Conservation (phyloP, 169 alveolate species). For the Plasmodium vivax region DNA sequence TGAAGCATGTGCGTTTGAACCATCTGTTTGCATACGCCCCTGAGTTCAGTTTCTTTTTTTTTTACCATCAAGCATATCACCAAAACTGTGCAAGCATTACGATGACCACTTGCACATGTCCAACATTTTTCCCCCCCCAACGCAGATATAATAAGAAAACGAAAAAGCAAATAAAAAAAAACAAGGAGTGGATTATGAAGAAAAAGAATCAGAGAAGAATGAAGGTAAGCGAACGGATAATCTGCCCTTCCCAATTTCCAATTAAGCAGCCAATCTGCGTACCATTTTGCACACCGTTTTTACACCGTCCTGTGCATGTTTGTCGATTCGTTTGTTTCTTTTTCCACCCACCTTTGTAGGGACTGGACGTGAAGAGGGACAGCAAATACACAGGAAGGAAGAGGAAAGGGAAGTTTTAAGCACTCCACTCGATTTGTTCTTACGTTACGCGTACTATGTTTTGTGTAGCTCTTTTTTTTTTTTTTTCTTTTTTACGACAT, state of each 20-base stretch:
- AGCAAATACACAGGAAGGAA: conserved; percentile 96
- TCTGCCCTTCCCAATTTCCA: background rate
- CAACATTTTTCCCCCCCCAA: background rate
- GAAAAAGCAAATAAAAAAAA: conserved; percentile 52
- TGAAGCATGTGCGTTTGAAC: background rate
- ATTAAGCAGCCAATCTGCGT: background rate
- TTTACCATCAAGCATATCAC: background rate
- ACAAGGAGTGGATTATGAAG: conserved; percentile 91
- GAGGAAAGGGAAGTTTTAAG: conserved; percentile 87
- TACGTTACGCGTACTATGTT: background rate
- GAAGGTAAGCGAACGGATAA: conserved; percentile 74
- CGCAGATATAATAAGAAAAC: conserved; percentile 76
- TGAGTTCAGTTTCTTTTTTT: background rate
- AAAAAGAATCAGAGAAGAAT: conserved; percentile 94
- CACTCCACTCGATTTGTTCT: background rate
- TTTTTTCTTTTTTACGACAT: conserved; percentile 1
- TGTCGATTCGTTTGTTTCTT: conserved; percentile 6
- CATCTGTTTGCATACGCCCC: background rate
- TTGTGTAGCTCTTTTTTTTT: background rate
- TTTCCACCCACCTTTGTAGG: conserved; percentile 75
- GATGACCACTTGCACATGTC: background rate
- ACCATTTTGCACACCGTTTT: background rate
- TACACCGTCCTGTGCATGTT: background rate
- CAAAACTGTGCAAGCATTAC: background rate
- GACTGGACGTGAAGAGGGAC: conserved; percentile 93